Percentiles rank a stretch among this genome's conserved stretches.
These are phyloP conservation scores for Chlorella ohadii DNA, from an alignment of 139 green algal species.

Conservation along the genomic window DNA sequence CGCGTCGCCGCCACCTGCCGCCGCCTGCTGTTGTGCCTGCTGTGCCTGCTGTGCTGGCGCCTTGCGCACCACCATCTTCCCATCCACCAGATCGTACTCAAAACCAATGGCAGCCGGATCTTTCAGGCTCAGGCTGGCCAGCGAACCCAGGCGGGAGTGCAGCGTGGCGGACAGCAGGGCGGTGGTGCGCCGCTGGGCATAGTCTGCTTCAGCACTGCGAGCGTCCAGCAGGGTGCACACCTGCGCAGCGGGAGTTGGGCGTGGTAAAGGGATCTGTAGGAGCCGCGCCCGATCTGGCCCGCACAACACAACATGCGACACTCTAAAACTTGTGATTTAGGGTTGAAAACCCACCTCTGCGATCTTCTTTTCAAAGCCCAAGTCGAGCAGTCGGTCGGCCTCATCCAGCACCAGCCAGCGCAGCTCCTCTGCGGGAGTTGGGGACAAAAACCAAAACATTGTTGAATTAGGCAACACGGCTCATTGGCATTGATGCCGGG, in stretches of 20 bases:
- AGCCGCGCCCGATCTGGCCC: too few relatives aligned
- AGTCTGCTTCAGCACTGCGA: not conserved
- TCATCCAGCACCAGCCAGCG: slow-evolving; percentile 95
- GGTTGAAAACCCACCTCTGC: slow-evolving; percentile 36
- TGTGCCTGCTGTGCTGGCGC: not conserved
- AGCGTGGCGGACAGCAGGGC: slow-evolving; percentile 94
- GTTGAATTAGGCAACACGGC: too few relatives aligned
- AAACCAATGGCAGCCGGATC: slow-evolving; percentile 83
- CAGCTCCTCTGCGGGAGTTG: slow-evolving; percentile 50
- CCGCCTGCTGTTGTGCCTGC: not conserved
- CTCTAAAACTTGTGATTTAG: too few relatives aligned
- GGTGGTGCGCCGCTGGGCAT: slow-evolving; percentile 21
- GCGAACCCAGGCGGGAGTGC: slow-evolving; percentile 64
- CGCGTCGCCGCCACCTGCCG: not conserved
- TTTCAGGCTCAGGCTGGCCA: slow-evolving; percentile 74
- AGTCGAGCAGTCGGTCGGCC: slow-evolving; percentile 89
- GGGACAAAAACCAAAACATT: too few relatives aligned
- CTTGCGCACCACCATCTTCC: slow-evolving; percentile 12
- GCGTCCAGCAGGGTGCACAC: slow-evolving; percentile 51
- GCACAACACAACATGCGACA: too few relatives aligned
- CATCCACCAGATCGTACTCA: slow-evolving; percentile 22
- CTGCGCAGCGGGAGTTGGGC: not conserved
- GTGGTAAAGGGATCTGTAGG: too few relatives aligned
- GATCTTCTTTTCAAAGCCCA: slow-evolving; percentile 93
- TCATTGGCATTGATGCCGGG: too few relatives aligned